Percentiles rank a stretch among this genome's conserved stretches.
Conservation (phyloP, 768 basidiomycete species). For the Sporobolomyces phaffii region DNA sequence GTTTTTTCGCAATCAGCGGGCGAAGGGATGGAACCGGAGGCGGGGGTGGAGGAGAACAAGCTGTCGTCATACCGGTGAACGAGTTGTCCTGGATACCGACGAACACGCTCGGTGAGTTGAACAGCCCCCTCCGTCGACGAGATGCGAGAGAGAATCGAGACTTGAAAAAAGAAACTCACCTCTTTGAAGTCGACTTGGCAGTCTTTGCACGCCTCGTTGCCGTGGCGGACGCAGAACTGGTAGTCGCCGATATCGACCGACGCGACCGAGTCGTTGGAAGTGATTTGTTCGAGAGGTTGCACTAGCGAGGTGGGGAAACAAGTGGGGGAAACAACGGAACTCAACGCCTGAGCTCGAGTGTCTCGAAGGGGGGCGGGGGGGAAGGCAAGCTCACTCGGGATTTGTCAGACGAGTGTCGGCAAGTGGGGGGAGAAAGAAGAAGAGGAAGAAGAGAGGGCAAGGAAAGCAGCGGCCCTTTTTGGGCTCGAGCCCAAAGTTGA, state of each 20-base stretch:
- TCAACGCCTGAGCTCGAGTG: too few species aligned
- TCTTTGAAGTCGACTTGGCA: constrained; percentile 11
- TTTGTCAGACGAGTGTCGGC: neutral
- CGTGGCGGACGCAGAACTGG: constrained; percentile 17
- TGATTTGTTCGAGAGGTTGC: constrained; percentile 22
- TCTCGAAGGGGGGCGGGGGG: too few species aligned
- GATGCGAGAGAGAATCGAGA: neutral
- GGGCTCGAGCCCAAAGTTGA: too few species aligned
- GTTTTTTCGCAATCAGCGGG: neutral
- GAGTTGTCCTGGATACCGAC: constrained; percentile 25
- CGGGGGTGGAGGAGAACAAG: neutral
- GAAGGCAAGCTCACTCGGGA: too few species aligned
- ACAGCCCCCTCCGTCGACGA: neutral
- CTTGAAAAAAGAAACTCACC: constrained; percentile 2
- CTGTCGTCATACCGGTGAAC: constrained; percentile 8
- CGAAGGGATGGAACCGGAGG: neutral
- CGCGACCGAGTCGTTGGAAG: constrained; percentile 18
- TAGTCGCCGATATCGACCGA: constrained; percentile 26
- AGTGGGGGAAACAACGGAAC: neutral
- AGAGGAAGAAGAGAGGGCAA: neutral
- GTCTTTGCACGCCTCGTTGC: constrained; percentile 14
- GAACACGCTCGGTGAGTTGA: too few species aligned
- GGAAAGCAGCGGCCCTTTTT: too few species aligned
- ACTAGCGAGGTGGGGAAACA: neutral
- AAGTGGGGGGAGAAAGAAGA: neutral